phyloP scores from a whole-genome alignment of 2,329 filamentous ascomycete genomes.

The Ascomycota sp. region DNA sequence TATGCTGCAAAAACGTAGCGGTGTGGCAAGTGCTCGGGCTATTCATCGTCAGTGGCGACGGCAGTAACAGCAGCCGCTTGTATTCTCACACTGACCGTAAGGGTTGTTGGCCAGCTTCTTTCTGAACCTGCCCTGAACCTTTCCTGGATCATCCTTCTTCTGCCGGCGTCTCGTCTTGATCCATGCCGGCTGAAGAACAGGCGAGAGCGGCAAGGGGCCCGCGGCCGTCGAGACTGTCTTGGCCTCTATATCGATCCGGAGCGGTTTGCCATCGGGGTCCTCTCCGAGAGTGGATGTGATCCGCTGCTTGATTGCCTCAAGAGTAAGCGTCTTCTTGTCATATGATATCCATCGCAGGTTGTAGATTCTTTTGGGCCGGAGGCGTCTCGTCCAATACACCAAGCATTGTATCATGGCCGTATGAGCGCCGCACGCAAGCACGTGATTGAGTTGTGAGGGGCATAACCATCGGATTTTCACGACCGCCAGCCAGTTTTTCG shows the following conservation, averaged over 20 bases:
- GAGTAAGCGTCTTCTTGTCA: conserved; percentile 9
- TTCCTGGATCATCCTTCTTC: conserved; percentile 15
- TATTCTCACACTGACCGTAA: conserved; percentile 27
- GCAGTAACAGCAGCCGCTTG: background rate
- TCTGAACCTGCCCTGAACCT: conserved; percentile 24
- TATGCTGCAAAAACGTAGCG: conserved; percentile 31
- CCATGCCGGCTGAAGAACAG: conserved; percentile 28
- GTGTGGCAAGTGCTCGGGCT: conserved; percentile 40
- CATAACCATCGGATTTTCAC: too few species aligned
- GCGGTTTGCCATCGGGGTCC: conserved; percentile 8
- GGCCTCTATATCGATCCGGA: conserved; percentile 15
- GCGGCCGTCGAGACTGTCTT: conserved; percentile 23
- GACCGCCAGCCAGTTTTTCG: too few species aligned
- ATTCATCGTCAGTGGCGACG: conserved; percentile 2
- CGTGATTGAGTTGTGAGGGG: conserved; percentile 2
- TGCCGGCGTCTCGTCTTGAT: conserved; percentile 21
- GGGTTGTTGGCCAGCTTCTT: conserved; percentile 36
- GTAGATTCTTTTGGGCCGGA: conserved; percentile 2
- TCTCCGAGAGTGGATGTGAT: conserved; percentile 12
- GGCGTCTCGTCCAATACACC: conserved; percentile 3
- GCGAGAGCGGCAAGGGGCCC: conserved; percentile 29
- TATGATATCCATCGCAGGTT: conserved; percentile 13
- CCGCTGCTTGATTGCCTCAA: conserved; percentile 10
- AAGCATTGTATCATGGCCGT: conserved; percentile 10
- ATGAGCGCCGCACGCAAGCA: conserved; percentile 2